Conservation (phyloP, 2,329 filamentous ascomycete genomes). For the Coniochaeta sp. region DNA sequence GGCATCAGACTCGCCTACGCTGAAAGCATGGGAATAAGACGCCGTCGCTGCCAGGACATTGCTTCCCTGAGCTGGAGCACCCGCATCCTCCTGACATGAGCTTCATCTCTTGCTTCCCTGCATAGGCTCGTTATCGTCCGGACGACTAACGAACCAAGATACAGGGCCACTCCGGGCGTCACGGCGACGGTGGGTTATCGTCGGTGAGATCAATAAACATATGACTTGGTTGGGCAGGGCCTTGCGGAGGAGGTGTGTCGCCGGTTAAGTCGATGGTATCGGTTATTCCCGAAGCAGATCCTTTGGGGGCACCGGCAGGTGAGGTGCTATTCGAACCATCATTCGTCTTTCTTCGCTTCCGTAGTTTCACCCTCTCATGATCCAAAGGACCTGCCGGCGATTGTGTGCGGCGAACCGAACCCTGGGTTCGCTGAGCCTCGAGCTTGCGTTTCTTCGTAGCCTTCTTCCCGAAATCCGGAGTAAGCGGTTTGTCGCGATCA, state of each 20-base stretch:
- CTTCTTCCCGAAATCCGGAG: not conserved
- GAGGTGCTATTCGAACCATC: not conserved
- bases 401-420: not conserved
- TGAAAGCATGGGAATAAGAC: not conserved
- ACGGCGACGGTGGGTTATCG: not conserved
- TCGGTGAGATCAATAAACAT: not conserved
- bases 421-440: not conserved
- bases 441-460: not conserved
- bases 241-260: not conserved
- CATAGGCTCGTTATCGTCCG: not conserved
- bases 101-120: not conserved
- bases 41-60: not conserved
- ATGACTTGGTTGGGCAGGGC: too few species aligned
- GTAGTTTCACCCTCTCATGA: not conserved
- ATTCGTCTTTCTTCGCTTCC: not conserved
- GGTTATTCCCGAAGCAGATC: too few species aligned
- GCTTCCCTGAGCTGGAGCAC: not conserved
- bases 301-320: not conserved
- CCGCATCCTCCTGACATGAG: not conserved
- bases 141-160: not conserved
- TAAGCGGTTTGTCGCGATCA: not conserved
- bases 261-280: not conserved
- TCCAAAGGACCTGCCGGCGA: not conserved
- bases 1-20: not conserved
- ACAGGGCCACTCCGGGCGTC: not conserved